A percentile compares a stretch with the other conserved stretches of the same genome.
Conservation (phyloP, 2,329 filamentous ascomycete genomes). For the Paecilomyces formosus region DNA sequence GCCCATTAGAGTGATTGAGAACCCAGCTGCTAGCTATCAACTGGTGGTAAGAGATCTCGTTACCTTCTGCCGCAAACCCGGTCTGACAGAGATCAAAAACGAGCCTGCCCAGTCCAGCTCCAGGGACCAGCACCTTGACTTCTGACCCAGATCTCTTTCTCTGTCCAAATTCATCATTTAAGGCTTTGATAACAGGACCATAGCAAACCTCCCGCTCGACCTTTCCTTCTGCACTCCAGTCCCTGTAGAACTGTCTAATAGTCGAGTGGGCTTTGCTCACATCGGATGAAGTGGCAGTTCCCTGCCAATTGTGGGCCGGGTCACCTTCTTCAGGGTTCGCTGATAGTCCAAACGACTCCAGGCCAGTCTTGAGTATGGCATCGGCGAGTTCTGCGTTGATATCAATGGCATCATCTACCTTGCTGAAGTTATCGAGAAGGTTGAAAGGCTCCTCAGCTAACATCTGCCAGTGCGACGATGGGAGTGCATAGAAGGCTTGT, state of each 20-base stretch:
- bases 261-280: conserved; percentile 90
- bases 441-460: conserved; percentile 76
- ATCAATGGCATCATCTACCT: conserved; percentile 82
- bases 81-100: conserved; percentile 75
- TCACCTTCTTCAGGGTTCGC: conserved; percentile 27
- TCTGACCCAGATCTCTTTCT: conserved; percentile 27
- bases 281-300: conserved; percentile 63
- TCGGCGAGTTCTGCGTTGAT: conserved; percentile 76
- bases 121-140: conserved; percentile 72
- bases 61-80: conserved; percentile 75
- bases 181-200: conserved; percentile 59
- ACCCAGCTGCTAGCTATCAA: conserved; percentile 70
- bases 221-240: conserved; percentile 78
- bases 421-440: conserved; percentile 68
- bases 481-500: conserved; percentile 87
- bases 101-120: conserved; percentile 78
- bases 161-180: conserved; percentile 45
- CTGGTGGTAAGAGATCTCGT: conserved; percentile 95
- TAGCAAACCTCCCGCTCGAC: conserved; percentile 72
- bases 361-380: conserved; percentile 63
- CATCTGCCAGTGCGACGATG: conserved; percentile 73
- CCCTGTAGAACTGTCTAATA: conserved; percentile 85
- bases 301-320: conserved; percentile 55
- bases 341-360: conserved; percentile 59
- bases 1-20: conserved; percentile 46